Evolutionary conservation across 768 basidiomycete genomes (phyloP), one percentile per base, ranked within the genome.

Genomic region (Kockovaella imperatae): DNA sequence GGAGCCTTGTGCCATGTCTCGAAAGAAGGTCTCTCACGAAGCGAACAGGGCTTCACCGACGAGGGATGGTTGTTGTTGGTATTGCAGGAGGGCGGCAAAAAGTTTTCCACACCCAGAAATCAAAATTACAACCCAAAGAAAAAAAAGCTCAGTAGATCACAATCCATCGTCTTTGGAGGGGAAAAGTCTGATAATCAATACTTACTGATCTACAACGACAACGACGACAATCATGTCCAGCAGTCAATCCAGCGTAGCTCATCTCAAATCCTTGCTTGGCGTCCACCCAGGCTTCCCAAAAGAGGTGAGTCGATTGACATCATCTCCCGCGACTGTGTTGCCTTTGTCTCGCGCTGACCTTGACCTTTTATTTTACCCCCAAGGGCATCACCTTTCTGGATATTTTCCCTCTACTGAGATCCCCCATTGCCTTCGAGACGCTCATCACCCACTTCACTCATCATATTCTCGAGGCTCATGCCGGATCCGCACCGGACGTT

Each of bases 341-440:
- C 50, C 8, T n/a, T 32, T 29, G 13, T 25, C 39, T 39, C n/a
- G 20, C 39, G 17, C 48, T 47, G 35, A 41, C 46, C 54, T 23
- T 36, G 35, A 25, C 45, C 13, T 23, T 57, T 41, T 17, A n/a
- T n/a, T 24, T 38, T 29, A 21, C 18, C 14, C 25, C 39, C 50
- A 59, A 91, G 87, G 93, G 93, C 11, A 80, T 99, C 66, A 77
- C 77, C 40, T 99, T 99, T 73, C 75, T 91, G 47, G 95, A 99
- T 72, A 86, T 97, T 60, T 90, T 96, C 54, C 95, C 95, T 10
- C 77, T 97, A 68, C 78, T 99, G 15, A 80, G 84, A 14, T 76
- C 87, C 64, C 95, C 93, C 10, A 59, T 84, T 46, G 83, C 82
- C 3, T 87, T 93, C 65, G 93, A 96, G 75, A 82, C 84, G 35